Percentiles rank a stretch among this genome's conserved stretches.
These are phyloP conservation scores for Spiromastix sp. DNA, from an alignment of 2,329 filamentous ascomycete species.

Conservation along the genomic window DNA sequence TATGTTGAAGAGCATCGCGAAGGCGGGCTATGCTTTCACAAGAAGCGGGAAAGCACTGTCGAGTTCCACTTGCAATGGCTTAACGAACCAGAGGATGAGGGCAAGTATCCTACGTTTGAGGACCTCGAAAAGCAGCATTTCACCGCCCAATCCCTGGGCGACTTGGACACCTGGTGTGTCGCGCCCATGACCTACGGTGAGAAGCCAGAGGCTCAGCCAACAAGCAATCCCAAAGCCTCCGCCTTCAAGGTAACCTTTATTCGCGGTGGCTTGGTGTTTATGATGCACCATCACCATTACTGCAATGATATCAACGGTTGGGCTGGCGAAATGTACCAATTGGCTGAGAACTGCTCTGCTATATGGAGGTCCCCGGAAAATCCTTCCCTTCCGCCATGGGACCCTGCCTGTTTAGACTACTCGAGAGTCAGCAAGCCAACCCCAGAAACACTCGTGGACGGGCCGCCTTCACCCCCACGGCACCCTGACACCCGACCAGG, in stretches of 20 bases:
- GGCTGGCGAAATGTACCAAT: conserved; percentile 27
- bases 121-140: conserved; percentile 31
- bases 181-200: conserved; percentile 31
- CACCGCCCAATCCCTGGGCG: conserved; percentile 20
- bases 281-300: conserved; percentile 35
- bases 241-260: conserved; percentile 36
- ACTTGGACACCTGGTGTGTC: conserved; percentile 26
- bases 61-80: conserved; percentile 29
- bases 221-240: conserved; percentile 23
- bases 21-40: conserved; percentile 29
- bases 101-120: conserved; percentile 27
- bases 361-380: conserved; percentile 7
- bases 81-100: conserved; percentile 24
- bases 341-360: conserved; percentile 35
- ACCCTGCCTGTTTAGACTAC: conserved; percentile 26
- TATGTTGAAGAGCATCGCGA: conserved; percentile 30
- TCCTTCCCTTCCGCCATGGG: conserved; percentile 25
- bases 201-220: conserved; percentile 28
- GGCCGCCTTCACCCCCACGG: conserved; percentile 17
- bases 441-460: conserved; percentile 22
- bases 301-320: conserved; percentile 35
- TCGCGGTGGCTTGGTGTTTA: conserved; percentile 32
- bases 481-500: conserved; percentile 20
- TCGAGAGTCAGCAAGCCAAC: conserved; percentile 23
- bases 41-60: conserved; percentile 24